Percentiles rank a stretch among this genome's conserved stretches.
Evolutionary conservation across 1,139 yeast genomes (phyloP).

Genomic region (Kodamaea sp.): DNA sequence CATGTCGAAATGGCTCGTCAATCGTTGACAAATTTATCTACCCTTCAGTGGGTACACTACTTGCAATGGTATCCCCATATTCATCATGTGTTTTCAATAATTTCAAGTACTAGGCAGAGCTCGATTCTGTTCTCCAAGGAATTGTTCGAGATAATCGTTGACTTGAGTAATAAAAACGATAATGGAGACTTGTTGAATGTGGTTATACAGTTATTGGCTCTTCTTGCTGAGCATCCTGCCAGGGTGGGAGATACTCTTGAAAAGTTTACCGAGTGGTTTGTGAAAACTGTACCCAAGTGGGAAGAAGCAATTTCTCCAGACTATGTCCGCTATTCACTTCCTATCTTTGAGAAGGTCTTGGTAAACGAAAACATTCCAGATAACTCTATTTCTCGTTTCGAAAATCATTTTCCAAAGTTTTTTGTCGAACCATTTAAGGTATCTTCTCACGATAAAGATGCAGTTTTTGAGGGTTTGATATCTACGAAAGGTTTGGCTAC

Average conservation of each 20-base stretch:
- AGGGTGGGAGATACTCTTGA: too few species aligned
- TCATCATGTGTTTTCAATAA: slow-evolving; percentile 4
- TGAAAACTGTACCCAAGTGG: slow-evolving; percentile 31
- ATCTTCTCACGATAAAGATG: slow-evolving; percentile 26
- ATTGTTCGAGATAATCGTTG: slow-evolving; percentile 17
- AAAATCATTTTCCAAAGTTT: slow-evolving; percentile 6
- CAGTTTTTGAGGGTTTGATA: slow-evolving; percentile 46
- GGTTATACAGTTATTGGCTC: slow-evolving; percentile 7
- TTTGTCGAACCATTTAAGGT: slow-evolving; percentile 19
- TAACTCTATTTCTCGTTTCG: slow-evolving; percentile 16
- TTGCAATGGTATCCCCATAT: slow-evolving; percentile 6
- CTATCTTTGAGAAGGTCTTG: slow-evolving; percentile 50
- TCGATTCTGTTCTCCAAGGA: slow-evolving; percentile 5
- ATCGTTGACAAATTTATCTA: too few species aligned
- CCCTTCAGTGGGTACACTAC: slow-evolving; percentile 8
- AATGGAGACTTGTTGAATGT: slow-evolving; percentile 12
- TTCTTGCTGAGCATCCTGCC: not conserved
- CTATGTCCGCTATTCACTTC: slow-evolving; percentile 50
- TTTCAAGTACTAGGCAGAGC: slow-evolving; percentile 1
- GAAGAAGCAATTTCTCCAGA: not conserved
- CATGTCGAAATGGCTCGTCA: too few species aligned
- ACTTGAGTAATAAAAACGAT: slow-evolving; percentile 12
- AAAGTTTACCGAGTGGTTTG: slow-evolving; percentile 40
- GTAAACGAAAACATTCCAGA: slow-evolving; percentile 10
- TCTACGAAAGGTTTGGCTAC: slow-evolving; percentile 39